Evolutionary conservation across 345 rosid species (phyloP).

Genomic region (Atalantia buxifolia): DNA sequence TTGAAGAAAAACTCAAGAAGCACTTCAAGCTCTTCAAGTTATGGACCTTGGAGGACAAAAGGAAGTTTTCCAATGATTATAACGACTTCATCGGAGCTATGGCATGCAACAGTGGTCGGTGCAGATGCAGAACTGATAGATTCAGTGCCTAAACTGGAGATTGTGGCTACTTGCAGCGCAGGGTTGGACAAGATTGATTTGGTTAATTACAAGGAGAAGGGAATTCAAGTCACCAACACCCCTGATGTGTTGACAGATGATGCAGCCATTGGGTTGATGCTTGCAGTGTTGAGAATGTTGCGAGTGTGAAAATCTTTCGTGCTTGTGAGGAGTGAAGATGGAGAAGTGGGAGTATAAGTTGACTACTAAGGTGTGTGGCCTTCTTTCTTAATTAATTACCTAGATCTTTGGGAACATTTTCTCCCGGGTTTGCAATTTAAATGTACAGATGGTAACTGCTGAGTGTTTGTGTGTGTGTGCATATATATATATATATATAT

Average conservation of each 20-base stretch:
- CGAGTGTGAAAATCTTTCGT: slow-evolving; percentile 40
- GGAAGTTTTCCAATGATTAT: slow-evolving; percentile 20
- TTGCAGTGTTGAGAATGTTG: slow-evolving; percentile 33
- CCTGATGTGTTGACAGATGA: slow-evolving; percentile 68
- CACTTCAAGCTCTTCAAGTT: slow-evolving; percentile 43
- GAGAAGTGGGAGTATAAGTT: slow-evolving; percentile 34
- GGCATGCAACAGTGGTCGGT: slow-evolving; percentile 26
- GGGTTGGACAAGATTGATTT: slow-evolving; percentile 61
- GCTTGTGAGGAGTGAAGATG: slow-evolving; percentile 48
- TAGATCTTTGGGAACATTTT: too few species aligned
- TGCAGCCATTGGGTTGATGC: too few species aligned
- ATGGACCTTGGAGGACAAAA: slow-evolving; percentile 32
- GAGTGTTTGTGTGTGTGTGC: too few species aligned
- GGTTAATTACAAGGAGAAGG: slow-evolving; percentile 50
- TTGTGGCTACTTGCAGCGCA: slow-evolving; percentile 52
- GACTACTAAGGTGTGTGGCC: slow-evolving; percentile 46
- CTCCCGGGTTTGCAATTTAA: background rate
- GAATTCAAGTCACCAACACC: slow-evolving; percentile 54
- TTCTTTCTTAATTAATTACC: too few species aligned
- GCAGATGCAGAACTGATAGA: slow-evolving; percentile 54
- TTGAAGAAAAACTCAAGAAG: slow-evolving; percentile 41
- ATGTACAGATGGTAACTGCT: background rate
- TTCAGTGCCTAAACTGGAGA: slow-evolving; percentile 50
- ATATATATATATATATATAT: too few species aligned
- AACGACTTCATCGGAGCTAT: too few species aligned